phyloP scores from a whole-genome alignment of 352 stramenopile genomes.

The Phytophthora macrochlamydospora region DNA sequence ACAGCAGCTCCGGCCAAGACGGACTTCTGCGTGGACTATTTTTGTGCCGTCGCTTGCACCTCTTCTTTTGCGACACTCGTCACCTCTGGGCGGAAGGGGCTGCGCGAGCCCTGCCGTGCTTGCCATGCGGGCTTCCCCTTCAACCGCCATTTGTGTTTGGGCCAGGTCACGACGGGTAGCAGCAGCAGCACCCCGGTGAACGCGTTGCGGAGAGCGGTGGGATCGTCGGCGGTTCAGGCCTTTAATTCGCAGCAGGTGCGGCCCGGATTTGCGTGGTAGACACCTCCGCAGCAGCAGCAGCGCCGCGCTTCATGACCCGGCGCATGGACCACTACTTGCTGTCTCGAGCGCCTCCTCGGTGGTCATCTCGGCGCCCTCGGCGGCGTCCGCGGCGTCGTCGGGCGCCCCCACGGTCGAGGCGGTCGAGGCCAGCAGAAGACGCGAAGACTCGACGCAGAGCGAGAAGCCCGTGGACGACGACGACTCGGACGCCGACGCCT shows the following conservation, averaged over 20 bases:
- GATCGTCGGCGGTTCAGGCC: not conserved
- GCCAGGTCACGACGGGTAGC: not conserved
- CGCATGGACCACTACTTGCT: conserved; percentile 36
- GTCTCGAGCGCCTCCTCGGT: conserved; percentile 21
- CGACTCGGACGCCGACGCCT: conserved; percentile 20
- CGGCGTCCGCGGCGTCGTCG: conserved; percentile 14
- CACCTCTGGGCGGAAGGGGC: not conserved
- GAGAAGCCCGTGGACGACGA: conserved; percentile 26
- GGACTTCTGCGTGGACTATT: not conserved
- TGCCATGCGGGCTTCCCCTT: not conserved
- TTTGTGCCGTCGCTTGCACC: not conserved
- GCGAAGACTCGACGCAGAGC: conserved; percentile 27
- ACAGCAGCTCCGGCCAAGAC: not conserved
- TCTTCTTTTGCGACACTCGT: not conserved
- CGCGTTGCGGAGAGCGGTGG: not conserved
- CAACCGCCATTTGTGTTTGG: conserved; percentile 3
- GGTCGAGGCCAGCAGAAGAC: not conserved
- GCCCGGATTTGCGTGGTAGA: conserved; percentile 21
- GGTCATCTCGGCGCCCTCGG: conserved; percentile 15
- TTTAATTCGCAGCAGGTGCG: conserved; percentile 23
- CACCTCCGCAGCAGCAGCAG: not conserved
- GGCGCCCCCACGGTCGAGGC: conserved; percentile 21
- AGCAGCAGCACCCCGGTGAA: not conserved
- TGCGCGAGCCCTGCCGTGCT: not conserved
- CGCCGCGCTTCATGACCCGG: conserved; percentile 31